Conservation (phyloP, 352 stramenopile species). For the Blastocystis sp. region DNA sequence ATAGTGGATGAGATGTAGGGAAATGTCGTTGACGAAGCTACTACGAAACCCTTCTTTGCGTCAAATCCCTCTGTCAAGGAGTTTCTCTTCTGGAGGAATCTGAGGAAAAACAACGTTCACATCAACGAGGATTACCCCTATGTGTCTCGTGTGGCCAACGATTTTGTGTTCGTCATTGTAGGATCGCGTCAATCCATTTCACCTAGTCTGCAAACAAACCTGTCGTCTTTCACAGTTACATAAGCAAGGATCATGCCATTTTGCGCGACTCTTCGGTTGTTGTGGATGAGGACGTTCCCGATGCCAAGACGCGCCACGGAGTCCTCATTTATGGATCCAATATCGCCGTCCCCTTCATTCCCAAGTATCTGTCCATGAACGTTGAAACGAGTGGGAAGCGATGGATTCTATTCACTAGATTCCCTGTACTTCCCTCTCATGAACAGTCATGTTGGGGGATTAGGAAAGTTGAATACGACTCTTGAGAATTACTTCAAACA, state of each 20-base stretch:
- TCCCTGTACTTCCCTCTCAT: constrained; percentile 30
- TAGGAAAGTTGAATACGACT: background rate
- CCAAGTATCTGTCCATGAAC: constrained; percentile 24
- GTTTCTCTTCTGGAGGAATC: constrained; percentile 13
- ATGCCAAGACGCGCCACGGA: background rate
- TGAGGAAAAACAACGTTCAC: constrained; percentile 11
- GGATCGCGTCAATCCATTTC: background rate
- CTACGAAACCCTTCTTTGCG: background rate
- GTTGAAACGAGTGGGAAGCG: background rate
- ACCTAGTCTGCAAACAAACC: constrained; percentile 3
- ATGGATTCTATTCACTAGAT: background rate
- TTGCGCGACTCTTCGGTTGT: background rate
- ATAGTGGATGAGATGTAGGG: background rate
- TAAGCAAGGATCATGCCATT: background rate
- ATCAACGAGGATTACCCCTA: constrained; percentile 15
- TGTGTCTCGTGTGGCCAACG: constrained; percentile 1
- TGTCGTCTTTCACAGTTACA: constrained; percentile 31
- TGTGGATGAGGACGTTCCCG: background rate
- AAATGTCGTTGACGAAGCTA: constrained; percentile 23
- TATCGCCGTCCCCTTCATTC: background rate
- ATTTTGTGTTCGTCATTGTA: constrained; percentile 25
- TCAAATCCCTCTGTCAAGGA: background rate
- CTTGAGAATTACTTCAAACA: background rate
- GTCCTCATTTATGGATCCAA: background rate
- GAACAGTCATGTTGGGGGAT: background rate